phyloP scores from a whole-genome alignment of 2,329 filamentous ascomycete genomes.

The Sclerotinia sclerotiorum region DNA sequence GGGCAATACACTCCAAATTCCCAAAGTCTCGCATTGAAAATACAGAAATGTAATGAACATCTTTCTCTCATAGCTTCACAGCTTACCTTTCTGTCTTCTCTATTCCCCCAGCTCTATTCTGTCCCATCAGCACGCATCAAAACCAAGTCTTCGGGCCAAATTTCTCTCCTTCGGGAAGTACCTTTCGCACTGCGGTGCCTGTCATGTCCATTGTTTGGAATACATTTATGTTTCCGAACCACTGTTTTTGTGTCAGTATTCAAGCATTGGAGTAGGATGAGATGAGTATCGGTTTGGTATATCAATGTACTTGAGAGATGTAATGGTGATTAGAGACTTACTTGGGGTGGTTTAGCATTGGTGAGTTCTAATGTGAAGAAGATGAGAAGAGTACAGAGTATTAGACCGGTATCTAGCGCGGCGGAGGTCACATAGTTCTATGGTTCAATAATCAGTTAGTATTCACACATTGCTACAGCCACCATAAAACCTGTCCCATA shows the following conservation, averaged over 20 bases:
- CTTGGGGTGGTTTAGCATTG: neutral
- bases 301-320: neutral
- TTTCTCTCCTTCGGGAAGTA: slow-evolving; percentile 19
- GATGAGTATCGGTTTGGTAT: neutral
- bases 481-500: accelerated
- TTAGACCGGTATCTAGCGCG: slow-evolving; percentile 67
- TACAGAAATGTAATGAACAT: too few species aligned
- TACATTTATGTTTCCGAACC: slow-evolving; percentile 2
- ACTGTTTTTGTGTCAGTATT: neutral
- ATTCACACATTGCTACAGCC: neutral
- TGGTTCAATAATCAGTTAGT: too few species aligned
- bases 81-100: too few species aligned
- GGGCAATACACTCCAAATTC: neutral
- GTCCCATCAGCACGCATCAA: neutral
- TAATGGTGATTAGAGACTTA: neutral
- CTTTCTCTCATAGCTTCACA: neutral
- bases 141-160: slow-evolving; percentile 31
- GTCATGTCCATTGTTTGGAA: slow-evolving; percentile 10
- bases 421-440: slow-evolving; percentile 59
- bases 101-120: neutral
- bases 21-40: neutral
- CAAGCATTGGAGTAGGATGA: neutral
- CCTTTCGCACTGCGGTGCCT: neutral
- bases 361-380: slow-evolving; percentile 40
- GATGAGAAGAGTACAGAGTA: slow-evolving; percentile 65